Evolutionary conservation across 352 stramenopile genomes (phyloP), one percentile per base, ranked within the genome.

Genomic region (Phytophthora constricta): DNA sequence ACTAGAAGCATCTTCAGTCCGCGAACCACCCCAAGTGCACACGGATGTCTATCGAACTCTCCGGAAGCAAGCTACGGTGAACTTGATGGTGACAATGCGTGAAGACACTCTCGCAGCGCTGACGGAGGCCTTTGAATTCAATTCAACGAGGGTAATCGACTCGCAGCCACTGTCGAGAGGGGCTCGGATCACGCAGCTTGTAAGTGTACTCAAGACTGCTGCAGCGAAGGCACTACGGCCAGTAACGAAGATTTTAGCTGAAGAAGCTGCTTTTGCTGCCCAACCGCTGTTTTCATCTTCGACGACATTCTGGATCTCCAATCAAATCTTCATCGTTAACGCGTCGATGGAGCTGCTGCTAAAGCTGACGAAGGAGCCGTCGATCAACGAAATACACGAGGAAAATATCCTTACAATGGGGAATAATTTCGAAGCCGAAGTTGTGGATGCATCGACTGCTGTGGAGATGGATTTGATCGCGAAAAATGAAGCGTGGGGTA

Each of bases 271-370:
- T 16, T 48, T 20, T 4, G 26, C 50, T 0, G 3, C 54, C 39
- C 56, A 58, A 5, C 39, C 27, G 14, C 47, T 54, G 8, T 65
- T 61, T 42, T 43, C 67, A 33, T 64, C n/a, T 45, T 52, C 48
- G 22, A 59, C 58, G 33, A 65, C 52, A 25, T 63, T 76, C 42
- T 84, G 72, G 76, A 72, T 84, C 56, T 66, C 66, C 23, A 81
- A 77, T 51, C 62, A 77, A 68, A 20, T 84, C 10, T 74, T 72
- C 31, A 62, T 84, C 25, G 49, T 55, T 41, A 55, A 76, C 48
- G 69, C 67, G 37, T 68, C 73, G 8, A 41, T 52, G 16, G 56
- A 71, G 25, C 28, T 82, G 25, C 7, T 84, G 39, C 20, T 65
- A 19, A 55, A 69, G 39, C 48, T 84, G 14, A 43, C 56, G 23